Base-by-base conservation (phyloP, 2,329 filamentous ascomycete species). In the Curvularia spicifera region DNA sequence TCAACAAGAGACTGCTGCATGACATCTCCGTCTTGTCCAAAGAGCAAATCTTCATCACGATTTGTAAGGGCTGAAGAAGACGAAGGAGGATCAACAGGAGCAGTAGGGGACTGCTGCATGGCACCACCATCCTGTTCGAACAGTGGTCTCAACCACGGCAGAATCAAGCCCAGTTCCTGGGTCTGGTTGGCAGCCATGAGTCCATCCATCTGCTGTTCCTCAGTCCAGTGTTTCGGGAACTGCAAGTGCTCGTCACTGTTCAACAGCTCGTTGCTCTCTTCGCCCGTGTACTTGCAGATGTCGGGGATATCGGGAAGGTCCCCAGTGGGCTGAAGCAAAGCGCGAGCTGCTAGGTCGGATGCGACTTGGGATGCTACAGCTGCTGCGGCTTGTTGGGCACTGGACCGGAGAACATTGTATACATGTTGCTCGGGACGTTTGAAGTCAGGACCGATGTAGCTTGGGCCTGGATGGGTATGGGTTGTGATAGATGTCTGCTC, bases 151-250 rank as follows among this genome's bases (percentile, higher is more conserved):
- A 29, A 15, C 15, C 1, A 29, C 37, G 13, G 31, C 33, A 29
- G 12, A 13, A 15, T 15, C 18, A 20, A 40, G 15, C 18, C 43
- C 3, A 33, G 2, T 2, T 55, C 40, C 7, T 28, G 22, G 2
- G 20, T 50, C 31, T 54, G 51, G 37, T 58, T 44, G 9, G 51
- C 51, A 10, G 45, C 56, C 40, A 58, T 42, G 6, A 49, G 40
- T 33, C 39, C 45, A 29, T 58, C 51, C 13, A 54, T 33, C n/a
- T 50, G 22, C 45, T 49, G 42, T 24, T 43, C 37, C 9, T 15
- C 31, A 20, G 10, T 42, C 44, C 45, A 22, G 20, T 33, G 1
- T n/a, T 35, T 1, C 10, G 29, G 47, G 31, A 35, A 52, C 13
- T 22, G 15, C 20, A 26, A 46, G 7, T 20, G 24, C 5, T 45